A percentile compares a stretch with the other conserved stretches of the same genome.
These are phyloP conservation scores for Apiospora sp. DNA, from an alignment of 2,329 filamentous ascomycete genomes.

Conservation along the genomic window DNA sequence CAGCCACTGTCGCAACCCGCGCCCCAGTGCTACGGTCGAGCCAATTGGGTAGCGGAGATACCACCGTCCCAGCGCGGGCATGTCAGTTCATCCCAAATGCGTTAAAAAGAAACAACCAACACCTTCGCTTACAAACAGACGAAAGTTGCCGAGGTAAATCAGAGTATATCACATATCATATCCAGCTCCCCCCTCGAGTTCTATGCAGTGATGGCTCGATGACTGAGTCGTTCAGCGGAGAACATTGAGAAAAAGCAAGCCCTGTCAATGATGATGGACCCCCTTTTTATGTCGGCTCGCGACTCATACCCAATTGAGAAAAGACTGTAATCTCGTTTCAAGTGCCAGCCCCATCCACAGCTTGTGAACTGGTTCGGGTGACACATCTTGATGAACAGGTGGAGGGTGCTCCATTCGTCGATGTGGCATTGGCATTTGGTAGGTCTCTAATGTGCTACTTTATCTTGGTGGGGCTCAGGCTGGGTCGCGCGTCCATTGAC, in stretches of 20 bases:
- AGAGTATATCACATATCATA: background rate
- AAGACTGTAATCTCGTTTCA: background rate
- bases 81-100: background rate
- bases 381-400: background rate
- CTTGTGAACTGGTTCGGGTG: background rate
- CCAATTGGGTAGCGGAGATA: background rate
- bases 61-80: background rate
- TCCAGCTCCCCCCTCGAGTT: background rate
- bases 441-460: background rate
- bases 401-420: background rate
- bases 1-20: background rate
- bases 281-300: conserved; percentile 1
- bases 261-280: background rate
- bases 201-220: background rate
- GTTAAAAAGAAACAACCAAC: background rate
- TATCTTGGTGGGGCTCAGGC: background rate
- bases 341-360: background rate
- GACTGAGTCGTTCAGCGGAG: background rate
- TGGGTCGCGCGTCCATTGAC: background rate
- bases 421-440: background rate
- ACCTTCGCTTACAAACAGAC: background rate
- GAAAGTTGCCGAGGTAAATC: background rate
- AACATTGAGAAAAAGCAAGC: background rate
- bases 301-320: background rate
- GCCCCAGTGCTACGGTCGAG: background rate